Conservation (phyloP, 495 filamentous ascomycete genomes). For the Beverwykella pulmonaria region DNA sequence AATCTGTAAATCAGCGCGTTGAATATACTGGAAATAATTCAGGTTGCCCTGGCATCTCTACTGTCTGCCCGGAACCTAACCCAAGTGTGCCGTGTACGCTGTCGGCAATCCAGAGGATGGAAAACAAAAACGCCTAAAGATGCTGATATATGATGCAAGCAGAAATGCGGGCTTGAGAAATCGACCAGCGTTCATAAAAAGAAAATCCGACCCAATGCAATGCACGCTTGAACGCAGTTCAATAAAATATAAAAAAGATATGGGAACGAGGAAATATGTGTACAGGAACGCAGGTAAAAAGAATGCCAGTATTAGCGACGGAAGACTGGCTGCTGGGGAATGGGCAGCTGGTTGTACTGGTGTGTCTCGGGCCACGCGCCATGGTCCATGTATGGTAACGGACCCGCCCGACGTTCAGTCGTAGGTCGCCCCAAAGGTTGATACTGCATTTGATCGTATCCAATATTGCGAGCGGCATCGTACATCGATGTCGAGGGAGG, state of each 20-base stretch:
- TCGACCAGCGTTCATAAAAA: background rate
- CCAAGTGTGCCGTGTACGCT: background rate
- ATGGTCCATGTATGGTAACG: conserved; percentile 69
- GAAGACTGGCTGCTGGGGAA: conserved; percentile 33
- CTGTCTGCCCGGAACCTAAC: background rate
- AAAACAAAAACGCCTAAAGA: conserved; percentile 18
- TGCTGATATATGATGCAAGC: conserved; percentile 8
- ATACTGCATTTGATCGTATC: conserved; percentile 90
- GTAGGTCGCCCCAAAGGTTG: conserved; percentile 79
- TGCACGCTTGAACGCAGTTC: conserved; percentile 38
- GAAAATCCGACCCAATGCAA: conserved; percentile 31
- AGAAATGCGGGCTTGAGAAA: background rate
- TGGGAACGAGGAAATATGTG: background rate
- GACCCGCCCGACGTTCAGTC: conserved; percentile 75
- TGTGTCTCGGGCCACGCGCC: conserved; percentile 37
- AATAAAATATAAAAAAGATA: conserved; percentile 10
- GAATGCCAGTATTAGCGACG: conserved; percentile 4
- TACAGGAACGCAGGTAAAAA: background rate
- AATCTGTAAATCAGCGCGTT: too few species aligned
- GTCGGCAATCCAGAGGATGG: background rate
- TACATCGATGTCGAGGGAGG: conserved; percentile 80
- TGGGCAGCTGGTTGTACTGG: conserved; percentile 29
- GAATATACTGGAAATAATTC: background rate
- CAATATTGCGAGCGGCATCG: conserved; percentile 63
- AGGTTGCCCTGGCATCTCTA: background rate